A percentile compares a stretch with the other conserved stretches of the same genome.
Conservation (phyloP, 1,284 basidiomycete species). For the Leccinum subspadiceum region DNA sequence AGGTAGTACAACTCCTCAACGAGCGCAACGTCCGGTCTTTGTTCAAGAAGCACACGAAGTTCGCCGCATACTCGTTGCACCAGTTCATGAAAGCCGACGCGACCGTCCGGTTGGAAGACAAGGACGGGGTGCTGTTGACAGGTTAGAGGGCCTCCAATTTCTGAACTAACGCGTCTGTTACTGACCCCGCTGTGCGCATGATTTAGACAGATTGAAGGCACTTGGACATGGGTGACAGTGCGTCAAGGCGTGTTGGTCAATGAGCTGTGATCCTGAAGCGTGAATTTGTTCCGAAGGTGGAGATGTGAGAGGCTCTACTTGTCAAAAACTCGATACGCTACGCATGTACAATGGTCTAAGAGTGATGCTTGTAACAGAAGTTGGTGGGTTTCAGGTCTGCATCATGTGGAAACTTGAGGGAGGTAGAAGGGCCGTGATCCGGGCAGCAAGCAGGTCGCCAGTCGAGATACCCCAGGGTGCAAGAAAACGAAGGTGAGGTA, state of each 20-base stretch:
- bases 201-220: neutral
- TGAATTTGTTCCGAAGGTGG: too few relatives aligned
- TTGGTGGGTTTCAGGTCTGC: too few relatives aligned
- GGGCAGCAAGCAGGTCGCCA: too few relatives aligned
- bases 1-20: slow-evolving; percentile 23
- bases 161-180: neutral
- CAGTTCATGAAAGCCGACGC: slow-evolving; percentile 1
- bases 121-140: too few relatives aligned
- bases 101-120: slow-evolving; percentile 11
- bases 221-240: neutral
- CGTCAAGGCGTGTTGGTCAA: neutral
- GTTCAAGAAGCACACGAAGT: slow-evolving; percentile 17
- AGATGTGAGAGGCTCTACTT: neutral
- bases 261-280: neutral
- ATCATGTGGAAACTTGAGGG: too few relatives aligned
- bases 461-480: too few relatives aligned
- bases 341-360: too few relatives aligned
- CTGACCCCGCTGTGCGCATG: neutral
- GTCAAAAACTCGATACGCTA: too few relatives aligned
- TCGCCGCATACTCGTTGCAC: slow-evolving; percentile 9
- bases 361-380: too few relatives aligned
- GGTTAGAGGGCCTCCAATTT: too few relatives aligned
- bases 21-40: slow-evolving; percentile 21
- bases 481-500: too few relatives aligned
- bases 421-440: too few relatives aligned